These are phyloP conservation scores for Solanum pimpinellifolium DNA, from an alignment of 257 asterid species.

Conservation along the genomic window DNA sequence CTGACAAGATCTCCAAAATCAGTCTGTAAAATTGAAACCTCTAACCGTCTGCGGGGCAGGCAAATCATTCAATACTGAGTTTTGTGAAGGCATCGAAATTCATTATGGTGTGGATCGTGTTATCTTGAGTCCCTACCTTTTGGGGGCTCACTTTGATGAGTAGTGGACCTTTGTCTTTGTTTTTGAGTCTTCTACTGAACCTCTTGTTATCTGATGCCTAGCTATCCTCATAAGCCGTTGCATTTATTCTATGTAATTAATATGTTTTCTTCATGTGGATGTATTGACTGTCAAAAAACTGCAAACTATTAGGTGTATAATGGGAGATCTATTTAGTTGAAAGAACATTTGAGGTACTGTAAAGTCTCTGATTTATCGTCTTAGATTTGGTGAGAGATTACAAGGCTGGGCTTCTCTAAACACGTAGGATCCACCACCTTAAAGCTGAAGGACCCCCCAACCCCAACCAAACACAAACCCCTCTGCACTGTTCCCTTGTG, in stretches of 20 bases:
- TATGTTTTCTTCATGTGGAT: background rate
- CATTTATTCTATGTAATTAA: background rate
- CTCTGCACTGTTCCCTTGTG: background rate
- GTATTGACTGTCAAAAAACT: background rate
- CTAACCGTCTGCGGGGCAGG: background rate
- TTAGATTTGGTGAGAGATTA: constrained; percentile 1
- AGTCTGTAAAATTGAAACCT: background rate
- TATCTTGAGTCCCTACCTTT: background rate
- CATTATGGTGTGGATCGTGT: background rate
- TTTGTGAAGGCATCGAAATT: background rate
- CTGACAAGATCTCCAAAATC: background rate
- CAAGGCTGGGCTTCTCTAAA: constrained; percentile 2
- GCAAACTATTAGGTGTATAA: background rate
- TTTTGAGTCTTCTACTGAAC: constrained; percentile 29
- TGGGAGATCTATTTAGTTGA: background rate
- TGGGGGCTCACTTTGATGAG: constrained; percentile 6
- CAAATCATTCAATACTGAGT: background rate
- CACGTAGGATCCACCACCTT: constrained; percentile 19
- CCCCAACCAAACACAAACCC: background rate
- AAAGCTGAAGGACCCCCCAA: background rate
- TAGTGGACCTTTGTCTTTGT: constrained; percentile 18
- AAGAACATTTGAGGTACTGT: background rate
- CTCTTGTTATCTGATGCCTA: constrained; percentile 1
- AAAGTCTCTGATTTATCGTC: background rate
- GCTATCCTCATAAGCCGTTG: background rate